Evolutionary conservation across 345 rosid genomes (phyloP).

Genomic region (Lumnitzera littorea): DNA sequence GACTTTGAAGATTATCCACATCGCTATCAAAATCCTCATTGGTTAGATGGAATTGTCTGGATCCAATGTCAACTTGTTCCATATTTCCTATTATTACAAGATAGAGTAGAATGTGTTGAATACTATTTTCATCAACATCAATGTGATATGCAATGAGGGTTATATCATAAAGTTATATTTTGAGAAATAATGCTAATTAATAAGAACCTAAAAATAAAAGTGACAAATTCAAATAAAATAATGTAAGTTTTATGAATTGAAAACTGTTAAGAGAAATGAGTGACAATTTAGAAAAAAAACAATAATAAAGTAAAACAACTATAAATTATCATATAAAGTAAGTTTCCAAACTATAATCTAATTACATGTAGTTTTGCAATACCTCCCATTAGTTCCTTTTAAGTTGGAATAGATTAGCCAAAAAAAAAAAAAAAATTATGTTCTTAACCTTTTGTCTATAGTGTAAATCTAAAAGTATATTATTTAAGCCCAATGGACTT

Average conservation of each 20-base stretch:
- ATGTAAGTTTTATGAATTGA: too few relatives aligned
- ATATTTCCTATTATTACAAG: slow-evolving; percentile 41
- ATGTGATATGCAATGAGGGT: slow-evolving; percentile 27
- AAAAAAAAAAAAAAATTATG: too few relatives aligned
- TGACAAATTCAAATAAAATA: neutral
- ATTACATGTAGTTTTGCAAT: too few relatives aligned
- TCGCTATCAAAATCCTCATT: slow-evolving; percentile 41
- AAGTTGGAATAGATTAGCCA: too few relatives aligned
- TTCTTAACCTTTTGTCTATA: too few relatives aligned
- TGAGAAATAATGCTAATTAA: neutral
- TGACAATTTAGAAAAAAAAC: neutral
- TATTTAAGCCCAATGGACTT: too few relatives aligned
- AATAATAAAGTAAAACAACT: neutral
- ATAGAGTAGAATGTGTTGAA: slow-evolving; percentile 24
- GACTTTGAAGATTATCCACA: slow-evolving; percentile 39
- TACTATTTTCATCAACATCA: slow-evolving; percentile 44
- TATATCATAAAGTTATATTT: slow-evolving; percentile 1
- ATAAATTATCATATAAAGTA: too few relatives aligned
- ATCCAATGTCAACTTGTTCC: slow-evolving; percentile 30
- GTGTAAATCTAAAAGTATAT: too few relatives aligned
- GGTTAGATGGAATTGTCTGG: slow-evolving; percentile 31
- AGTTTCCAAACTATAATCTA: too few relatives aligned
- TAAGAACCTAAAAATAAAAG: neutral
- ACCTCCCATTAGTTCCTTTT: too few relatives aligned
- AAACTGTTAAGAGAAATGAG: neutral